Conservation (phyloP, 1,139 yeast genomes). For the Nakaseomyces glabratus region DNA sequence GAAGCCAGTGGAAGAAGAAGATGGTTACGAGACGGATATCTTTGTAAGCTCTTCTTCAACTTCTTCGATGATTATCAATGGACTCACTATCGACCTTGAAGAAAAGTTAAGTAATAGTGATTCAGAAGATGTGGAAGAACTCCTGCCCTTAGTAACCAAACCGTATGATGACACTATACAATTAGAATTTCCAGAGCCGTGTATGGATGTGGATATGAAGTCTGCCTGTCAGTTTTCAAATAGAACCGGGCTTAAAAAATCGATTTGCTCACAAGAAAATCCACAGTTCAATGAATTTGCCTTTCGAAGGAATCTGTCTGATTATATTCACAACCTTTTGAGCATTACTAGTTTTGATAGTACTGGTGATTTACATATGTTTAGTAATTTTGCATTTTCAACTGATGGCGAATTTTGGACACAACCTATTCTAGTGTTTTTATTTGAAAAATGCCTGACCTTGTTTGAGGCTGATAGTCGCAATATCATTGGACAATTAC, state of each 20-base stretch:
- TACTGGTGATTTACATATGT: constrained; percentile 12
- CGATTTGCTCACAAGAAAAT: too few species aligned
- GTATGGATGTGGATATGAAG: too few species aligned
- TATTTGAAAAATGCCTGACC: constrained; percentile 15
- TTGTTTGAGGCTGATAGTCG: constrained; percentile 16
- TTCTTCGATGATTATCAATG: constrained; percentile 1
- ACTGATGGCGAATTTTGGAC: constrained; percentile 26
- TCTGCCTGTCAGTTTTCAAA: too few species aligned
- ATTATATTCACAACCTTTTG: too few species aligned
- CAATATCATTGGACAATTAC: constrained; percentile 20
- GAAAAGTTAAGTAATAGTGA: constrained; percentile 1
- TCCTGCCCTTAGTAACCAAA: neutral
- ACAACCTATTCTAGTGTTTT: constrained; percentile 11
- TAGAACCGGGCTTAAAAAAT: too few species aligned
- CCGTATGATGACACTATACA: neutral
- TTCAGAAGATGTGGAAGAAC: neutral
- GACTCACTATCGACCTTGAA: constrained; percentile 3
- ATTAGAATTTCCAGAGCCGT: neutral
- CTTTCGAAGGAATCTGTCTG: too few species aligned
- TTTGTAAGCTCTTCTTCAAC: constrained; percentile 1
- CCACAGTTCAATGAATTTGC: too few species aligned
- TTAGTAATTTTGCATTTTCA: constrained; percentile 18
- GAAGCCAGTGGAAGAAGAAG: neutral
- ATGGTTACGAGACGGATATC: neutral
- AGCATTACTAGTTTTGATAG: too few species aligned